Evolutionary conservation across 495 filamentous ascomycete species (phyloP), one percentile per base, ranked within the genome.

Genomic region (Tuber borchii): DNA sequence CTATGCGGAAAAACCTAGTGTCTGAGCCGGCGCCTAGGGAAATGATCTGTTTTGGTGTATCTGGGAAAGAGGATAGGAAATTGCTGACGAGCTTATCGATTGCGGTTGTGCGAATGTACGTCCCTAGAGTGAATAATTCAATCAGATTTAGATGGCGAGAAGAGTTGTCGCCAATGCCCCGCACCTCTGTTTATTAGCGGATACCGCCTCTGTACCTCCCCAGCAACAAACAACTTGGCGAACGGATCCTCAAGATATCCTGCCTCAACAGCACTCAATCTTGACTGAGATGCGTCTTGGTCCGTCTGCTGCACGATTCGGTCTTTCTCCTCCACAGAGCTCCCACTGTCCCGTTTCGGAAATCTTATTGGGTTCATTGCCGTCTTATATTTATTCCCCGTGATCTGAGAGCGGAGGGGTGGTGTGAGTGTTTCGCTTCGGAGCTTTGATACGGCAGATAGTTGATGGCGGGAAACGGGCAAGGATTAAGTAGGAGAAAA

Each of bases 21-120:
- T 99, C 95, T 10, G 95, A 94, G 26, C 95, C 95, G 37, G 95
- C 95, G 69, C 96, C 95, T 2, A 99, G 89, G 3, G 94, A 97
- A 73, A 98, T 89, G 72, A 99, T 95, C 81, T 99, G 95, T 81
- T 91, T 93, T 6, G 70, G 81, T n/a, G n/a, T 69, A 70, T 74
- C 83, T 69, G 77, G 83, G 71, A 76, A 83, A 22, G 75, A 70
- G 68, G 56, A 43, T 70, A 98, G 88, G 83, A 97, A 98, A 46
- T 83, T 83, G 40, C 88, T 83, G 75, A 98, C 89, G 39, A 99
- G 89, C 56, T 84, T 85, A 85, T 98, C 94, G 82, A 99, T 91
- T 37, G 93, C 93, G 42, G 88, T 89, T 39, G 95, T 97, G 78
- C 95, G 90, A 42, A 95, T 92, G 83, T 97, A 97, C n/a, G 95